phyloP scores from a whole-genome alignment of 345 rosid species.

The Cardamine resedifolia region DNA sequence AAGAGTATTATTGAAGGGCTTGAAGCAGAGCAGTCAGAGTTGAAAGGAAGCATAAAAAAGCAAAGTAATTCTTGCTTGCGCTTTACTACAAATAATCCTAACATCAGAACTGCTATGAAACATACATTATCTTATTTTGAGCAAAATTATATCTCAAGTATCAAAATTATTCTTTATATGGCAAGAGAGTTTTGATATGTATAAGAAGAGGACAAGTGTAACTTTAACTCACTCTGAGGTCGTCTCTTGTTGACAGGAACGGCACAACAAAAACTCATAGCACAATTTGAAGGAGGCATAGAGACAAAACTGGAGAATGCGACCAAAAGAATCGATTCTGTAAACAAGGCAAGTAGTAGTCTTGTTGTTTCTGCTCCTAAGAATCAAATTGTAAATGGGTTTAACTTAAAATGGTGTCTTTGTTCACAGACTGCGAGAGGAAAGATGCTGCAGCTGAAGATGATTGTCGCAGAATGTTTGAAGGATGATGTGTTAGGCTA shows the following conservation, averaged over 20 bases:
- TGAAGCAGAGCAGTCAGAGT: conserved; percentile 58
- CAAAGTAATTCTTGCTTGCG: conserved; percentile 47
- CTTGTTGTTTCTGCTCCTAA: conserved; percentile 6
- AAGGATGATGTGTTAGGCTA: conserved; percentile 40
- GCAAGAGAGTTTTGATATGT: conserved; percentile 14
- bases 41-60: conserved; percentile 65
- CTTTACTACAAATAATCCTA: background rate
- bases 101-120: conserved; percentile 12
- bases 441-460: conserved; percentile 68
- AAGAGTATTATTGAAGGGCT: conserved; percentile 57
- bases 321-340: conserved; percentile 54
- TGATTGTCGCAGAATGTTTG: conserved; percentile 55
- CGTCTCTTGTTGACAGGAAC: conserved; percentile 50
- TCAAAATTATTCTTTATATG: background rate
- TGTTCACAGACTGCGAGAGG: conserved; percentile 62
- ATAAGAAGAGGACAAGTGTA: background rate
- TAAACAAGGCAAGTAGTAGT: conserved; percentile 63
- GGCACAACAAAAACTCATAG: conserved; percentile 64
- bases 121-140: background rate
- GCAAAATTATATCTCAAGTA: background rate
- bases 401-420: conserved; percentile 3
- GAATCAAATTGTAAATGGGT: conserved; percentile 2
- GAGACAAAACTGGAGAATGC: conserved; percentile 61
- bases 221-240: conserved; percentile 5
- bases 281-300: conserved; percentile 64